phyloP scores from a whole-genome alignment of 805 yeast species.

The Ascoidea rubescens region DNA sequence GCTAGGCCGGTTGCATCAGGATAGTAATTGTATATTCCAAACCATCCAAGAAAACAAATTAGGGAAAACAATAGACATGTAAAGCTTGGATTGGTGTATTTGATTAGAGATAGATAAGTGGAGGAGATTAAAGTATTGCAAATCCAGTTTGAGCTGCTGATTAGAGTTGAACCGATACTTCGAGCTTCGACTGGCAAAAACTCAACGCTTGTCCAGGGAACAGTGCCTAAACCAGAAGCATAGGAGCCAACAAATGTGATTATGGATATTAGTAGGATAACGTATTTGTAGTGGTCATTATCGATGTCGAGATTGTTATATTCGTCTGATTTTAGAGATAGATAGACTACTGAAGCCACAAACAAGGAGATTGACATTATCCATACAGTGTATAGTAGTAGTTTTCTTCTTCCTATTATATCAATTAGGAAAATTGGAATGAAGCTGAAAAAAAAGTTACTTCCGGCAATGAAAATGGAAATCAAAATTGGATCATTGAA shows the following conservation, averaged over 20 bases:
- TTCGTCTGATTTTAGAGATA: neutral
- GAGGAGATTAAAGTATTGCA: constrained; percentile 23
- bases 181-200: constrained; percentile 27
- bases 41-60: constrained; percentile 22
- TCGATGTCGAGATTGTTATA: neutral
- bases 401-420: constrained; percentile 35
- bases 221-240: constrained; percentile 28
- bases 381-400: constrained; percentile 29
- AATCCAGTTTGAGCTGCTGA: constrained; percentile 28
- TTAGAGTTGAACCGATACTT: constrained; percentile 27
- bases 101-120: constrained; percentile 21
- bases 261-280: constrained; percentile 18
- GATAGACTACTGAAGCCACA: constrained; percentile 13
- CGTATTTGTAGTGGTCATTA: neutral
- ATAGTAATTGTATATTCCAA: constrained; percentile 23
- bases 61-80: constrained; percentile 22
- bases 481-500: constrained; percentile 39
- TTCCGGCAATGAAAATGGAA: constrained; percentile 38
- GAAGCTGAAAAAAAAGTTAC: constrained; percentile 41
- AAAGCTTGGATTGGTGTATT: constrained; percentile 16
- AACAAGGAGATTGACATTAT: constrained; percentile 23
- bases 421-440: constrained; percentile 38
- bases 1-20: constrained; percentile 33
- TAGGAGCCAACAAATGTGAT: constrained; percentile 25
- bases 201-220: constrained; percentile 33